phyloP scores from a whole-genome alignment of 768 basidiomycete genomes.

The Boletus pseudo-olivaceus region DNA sequence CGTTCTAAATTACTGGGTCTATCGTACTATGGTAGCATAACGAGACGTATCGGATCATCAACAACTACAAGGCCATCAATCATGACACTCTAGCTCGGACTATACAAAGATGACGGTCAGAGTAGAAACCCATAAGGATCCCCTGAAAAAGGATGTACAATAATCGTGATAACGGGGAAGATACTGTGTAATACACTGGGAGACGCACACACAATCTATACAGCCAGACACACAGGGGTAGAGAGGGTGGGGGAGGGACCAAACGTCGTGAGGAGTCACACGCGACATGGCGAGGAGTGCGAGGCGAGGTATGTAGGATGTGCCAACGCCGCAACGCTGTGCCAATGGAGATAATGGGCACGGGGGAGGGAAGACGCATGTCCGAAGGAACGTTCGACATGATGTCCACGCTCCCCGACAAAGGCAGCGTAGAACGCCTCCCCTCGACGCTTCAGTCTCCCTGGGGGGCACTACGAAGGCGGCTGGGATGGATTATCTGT shows the following conservation, averaged over 20 bases:
- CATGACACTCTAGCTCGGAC: neutral
- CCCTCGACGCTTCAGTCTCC: neutral
- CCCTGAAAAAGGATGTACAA: neutral
- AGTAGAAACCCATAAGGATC: neutral
- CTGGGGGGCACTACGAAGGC: neutral
- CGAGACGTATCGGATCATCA: neutral
- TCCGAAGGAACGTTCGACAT: neutral
- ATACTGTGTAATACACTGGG: neutral
- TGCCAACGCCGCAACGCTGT: neutral
- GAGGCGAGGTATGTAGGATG: neutral
- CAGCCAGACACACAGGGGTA: neutral
- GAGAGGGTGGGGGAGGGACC: neutral
- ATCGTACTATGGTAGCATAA: slow-evolving; percentile 8
- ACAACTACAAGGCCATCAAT: neutral
- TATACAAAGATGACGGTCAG: neutral
- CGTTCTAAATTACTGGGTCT: slow-evolving; percentile 9
- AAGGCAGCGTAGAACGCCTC: neutral
- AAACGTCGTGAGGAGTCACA: neutral
- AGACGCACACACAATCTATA: neutral
- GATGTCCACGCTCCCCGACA: neutral
- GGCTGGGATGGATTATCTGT: slow-evolving; percentile 11
- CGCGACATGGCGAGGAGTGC: neutral
- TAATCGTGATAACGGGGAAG: neutral
- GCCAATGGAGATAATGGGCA: neutral
- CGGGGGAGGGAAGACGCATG: neutral